Conservation (phyloP, 208 protist genomes). For the Leishmania major region DNA sequence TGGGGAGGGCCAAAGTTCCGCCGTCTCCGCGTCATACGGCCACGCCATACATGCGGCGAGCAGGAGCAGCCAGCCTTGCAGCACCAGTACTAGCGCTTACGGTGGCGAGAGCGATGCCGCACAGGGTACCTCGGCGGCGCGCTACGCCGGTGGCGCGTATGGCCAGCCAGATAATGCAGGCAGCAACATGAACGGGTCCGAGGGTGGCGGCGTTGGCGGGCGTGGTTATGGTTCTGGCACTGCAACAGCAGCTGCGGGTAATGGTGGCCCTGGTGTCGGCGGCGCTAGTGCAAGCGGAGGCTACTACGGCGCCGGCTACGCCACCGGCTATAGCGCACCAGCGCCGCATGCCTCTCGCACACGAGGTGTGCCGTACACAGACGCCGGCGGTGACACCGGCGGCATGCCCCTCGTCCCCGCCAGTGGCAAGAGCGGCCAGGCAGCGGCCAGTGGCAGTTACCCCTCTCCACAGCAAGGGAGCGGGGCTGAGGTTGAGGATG, state of each 20-base stretch:
- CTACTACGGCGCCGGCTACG: constrained; percentile 8
- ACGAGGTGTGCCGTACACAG: background rate
- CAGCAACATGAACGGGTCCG: background rate
- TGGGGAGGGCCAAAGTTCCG: background rate
- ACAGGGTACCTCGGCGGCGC: background rate
- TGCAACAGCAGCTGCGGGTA: background rate
- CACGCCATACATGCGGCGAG: background rate
- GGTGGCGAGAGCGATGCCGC: constrained; percentile 8
- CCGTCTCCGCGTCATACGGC: background rate
- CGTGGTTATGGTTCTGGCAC: background rate
- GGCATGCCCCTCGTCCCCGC: background rate
- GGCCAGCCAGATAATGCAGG: background rate
- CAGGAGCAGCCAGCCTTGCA: constrained; percentile 5
- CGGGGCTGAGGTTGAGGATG: background rate
- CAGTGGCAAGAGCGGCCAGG: background rate
- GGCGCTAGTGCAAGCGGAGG: constrained; percentile 7
- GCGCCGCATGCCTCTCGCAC: background rate
- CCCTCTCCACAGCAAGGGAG: background rate
- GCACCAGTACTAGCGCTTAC: constrained; percentile 1
- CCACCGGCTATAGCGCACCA: background rate
- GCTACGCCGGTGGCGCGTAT: background rate
- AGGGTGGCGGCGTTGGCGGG: background rate
- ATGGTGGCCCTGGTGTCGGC: constrained; percentile 1
- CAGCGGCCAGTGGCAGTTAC: background rate
- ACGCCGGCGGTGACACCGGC: background rate